Percentiles rank a stretch among this genome's conserved stretches.
Evolutionary conservation across 257 asterid genomes (phyloP).

Genomic region (Solanum infundibuliforme): DNA sequence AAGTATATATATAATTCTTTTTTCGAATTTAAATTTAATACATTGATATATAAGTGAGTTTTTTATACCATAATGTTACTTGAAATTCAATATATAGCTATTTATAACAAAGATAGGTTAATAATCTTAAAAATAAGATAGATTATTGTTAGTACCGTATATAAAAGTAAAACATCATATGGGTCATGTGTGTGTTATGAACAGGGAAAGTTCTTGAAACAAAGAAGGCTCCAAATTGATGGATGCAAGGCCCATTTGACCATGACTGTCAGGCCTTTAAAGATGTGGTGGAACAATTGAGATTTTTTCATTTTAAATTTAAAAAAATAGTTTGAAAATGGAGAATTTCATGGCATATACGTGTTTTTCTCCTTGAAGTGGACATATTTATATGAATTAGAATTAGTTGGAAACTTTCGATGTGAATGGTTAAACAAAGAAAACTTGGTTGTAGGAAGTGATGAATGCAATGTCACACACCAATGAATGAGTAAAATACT

Average conservation of each 20-base stretch:
- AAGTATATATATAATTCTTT: too few relatives aligned
- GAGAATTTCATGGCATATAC: not conserved
- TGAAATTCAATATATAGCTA: too few relatives aligned
- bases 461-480: not conserved
- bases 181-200: too few relatives aligned
- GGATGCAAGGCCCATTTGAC: too few relatives aligned
- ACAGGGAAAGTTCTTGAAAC: too few relatives aligned
- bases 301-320: not conserved
- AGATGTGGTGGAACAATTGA: not conserved
- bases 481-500: not conserved
- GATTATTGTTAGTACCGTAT: not conserved
- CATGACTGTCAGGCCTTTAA: too few relatives aligned
- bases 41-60: not conserved
- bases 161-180: too few relatives aligned
- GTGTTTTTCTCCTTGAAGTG: not conserved
- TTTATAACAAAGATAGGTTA: not conserved
- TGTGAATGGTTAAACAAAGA: not conserved
- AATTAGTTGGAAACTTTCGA: not conserved
- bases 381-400: not conserved
- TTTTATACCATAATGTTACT: too few relatives aligned
- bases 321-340: slow-evolving; percentile 9
- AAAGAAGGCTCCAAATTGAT: too few relatives aligned
- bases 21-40: not conserved
- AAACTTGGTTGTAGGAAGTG: not conserved
- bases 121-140: not conserved